Conservation (phyloP, 23 red algal genomes). For the Pyropia yezoensis region DNA sequence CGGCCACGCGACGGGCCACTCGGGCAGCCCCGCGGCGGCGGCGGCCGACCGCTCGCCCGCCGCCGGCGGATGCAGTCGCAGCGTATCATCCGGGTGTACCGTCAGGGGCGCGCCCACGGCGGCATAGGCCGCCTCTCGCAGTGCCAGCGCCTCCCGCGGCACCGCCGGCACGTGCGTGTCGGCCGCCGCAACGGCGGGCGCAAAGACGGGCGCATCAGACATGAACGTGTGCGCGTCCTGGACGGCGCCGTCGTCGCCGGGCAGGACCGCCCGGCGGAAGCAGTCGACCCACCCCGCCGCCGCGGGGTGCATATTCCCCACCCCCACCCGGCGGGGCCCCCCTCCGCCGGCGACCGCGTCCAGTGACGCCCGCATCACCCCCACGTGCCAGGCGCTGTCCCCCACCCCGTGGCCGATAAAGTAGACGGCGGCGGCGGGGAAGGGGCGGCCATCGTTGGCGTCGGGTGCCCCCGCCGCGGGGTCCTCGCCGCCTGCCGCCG, state of each 20-base stretch:
- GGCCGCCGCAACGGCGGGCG: background rate
- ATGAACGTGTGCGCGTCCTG: slow-evolving; percentile 24
- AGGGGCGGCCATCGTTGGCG: no score
- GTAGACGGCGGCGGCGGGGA: no score
- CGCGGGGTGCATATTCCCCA: no score
- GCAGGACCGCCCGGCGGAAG: slow-evolving; percentile 28
- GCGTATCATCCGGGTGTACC: background rate
- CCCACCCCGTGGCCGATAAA: no score
- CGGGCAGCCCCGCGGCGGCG: no score
- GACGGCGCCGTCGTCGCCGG: slow-evolving; percentile 15
- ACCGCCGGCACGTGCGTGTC: background rate
- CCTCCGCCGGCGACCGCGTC: no score
- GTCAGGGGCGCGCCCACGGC: background rate
- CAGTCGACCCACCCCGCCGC: background rate
- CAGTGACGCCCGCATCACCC: no score
- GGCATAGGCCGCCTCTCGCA: background rate
- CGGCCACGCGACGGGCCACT: no score
- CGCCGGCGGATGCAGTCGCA: background rate
- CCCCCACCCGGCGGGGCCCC: no score
- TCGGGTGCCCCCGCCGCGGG: no score
- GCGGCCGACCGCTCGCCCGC: background rate
- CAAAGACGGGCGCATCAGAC: slow-evolving; percentile 11
- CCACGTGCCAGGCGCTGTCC: no score
- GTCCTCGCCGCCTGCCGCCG: no score
- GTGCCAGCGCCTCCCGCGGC: background rate